Base-by-base conservation (phyloP, 148 eudicot genomes). In the Fallopia convolvulus region DNA sequence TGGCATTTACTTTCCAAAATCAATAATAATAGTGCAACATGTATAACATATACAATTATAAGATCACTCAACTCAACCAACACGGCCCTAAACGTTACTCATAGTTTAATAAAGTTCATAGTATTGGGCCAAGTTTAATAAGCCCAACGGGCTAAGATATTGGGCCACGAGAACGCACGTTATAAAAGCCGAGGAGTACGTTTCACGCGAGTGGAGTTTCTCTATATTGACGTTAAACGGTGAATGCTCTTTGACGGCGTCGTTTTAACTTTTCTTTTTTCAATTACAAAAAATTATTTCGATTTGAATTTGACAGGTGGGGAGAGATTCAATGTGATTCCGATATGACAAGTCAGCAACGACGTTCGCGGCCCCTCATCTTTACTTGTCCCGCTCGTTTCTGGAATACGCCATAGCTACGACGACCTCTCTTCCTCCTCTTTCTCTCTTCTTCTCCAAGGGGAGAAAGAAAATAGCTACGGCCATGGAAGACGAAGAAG, bases 401-500 rank as follows among this genome's bases (percentile, higher is more conserved):
- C 72, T 68, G 20, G 21, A 68, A 68, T 17, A 36, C 72, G 72
- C 72, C 72, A 68, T 68, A 47, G 53, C 53, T 49, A 74, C 55
- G 56, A 47, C 66, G 56, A 47, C 66, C 77, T 55, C 46, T 55
- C 77, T 33, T 36, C 17, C 66, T 55, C 17, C 44, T 68, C 15
- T 33, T 46, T 68, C 8, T 32, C 17, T 60, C 68, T 55, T 14
- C 18, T 58, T 58, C 21, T 33, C 17, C 1, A 39, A 14, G 46
- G 46, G 46, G 72, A 68, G 42, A 68, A 68, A 9, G 72, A 36
- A 18, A 68, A 68, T 39, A 68, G 36, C 77, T 8, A 50, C 8
- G 77, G 14, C 61, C 39, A 39, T 75, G 77, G 84, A 76, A 48
- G 65, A 70, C 17, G 72, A 56, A 11, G 82, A 78, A 61, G 94